Evolutionary conservation across 495 filamentous ascomycete species (phyloP).

Genomic region (Darksidea phi): DNA sequence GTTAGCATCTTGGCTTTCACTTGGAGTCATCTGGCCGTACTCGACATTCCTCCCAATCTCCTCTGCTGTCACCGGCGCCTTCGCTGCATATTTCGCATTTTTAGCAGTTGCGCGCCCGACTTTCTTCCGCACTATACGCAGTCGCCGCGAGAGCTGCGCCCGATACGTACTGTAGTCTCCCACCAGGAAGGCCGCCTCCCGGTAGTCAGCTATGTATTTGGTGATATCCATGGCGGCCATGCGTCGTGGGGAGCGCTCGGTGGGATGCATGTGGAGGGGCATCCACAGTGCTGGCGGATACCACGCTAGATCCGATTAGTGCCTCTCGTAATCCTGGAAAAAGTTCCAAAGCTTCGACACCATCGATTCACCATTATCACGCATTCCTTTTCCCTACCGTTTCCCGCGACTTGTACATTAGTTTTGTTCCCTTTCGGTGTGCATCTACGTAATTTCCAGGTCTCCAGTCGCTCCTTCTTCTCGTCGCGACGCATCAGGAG

Average conservation of each 20-base stretch:
- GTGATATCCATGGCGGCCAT: slow-evolving; percentile 78
- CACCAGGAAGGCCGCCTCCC: slow-evolving; percentile 78
- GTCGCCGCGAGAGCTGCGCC: slow-evolving; percentile 70
- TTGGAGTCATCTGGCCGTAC: slow-evolving; percentile 46
- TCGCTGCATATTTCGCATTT: slow-evolving; percentile 77
- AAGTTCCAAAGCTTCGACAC: neutral
- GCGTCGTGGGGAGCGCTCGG: neutral
- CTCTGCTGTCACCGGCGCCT: slow-evolving; percentile 67
- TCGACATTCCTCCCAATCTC: slow-evolving; percentile 74
- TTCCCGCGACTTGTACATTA: slow-evolving; percentile 6
- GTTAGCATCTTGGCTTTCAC: neutral
- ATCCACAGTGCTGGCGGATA: neutral
- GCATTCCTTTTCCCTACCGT: neutral
- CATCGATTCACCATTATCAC: slow-evolving; percentile 4
- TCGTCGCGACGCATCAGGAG: slow-evolving; percentile 7
- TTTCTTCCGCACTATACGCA: slow-evolving; percentile 81
- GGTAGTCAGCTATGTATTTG: slow-evolving; percentile 68
- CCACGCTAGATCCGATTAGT: neutral
- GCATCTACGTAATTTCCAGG: neutral
- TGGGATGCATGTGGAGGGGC: slow-evolving; percentile 8
- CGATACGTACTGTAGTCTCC: slow-evolving; percentile 89
- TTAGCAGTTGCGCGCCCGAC: slow-evolving; percentile 77
- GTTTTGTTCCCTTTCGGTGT: neutral
- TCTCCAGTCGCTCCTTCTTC: slow-evolving; percentile 1
- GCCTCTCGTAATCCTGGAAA: slow-evolving; percentile 2